These are phyloP conservation scores for Claviceps maximensis DNA, from an alignment of 2,329 filamentous ascomycete genomes.

Conservation along the genomic window DNA sequence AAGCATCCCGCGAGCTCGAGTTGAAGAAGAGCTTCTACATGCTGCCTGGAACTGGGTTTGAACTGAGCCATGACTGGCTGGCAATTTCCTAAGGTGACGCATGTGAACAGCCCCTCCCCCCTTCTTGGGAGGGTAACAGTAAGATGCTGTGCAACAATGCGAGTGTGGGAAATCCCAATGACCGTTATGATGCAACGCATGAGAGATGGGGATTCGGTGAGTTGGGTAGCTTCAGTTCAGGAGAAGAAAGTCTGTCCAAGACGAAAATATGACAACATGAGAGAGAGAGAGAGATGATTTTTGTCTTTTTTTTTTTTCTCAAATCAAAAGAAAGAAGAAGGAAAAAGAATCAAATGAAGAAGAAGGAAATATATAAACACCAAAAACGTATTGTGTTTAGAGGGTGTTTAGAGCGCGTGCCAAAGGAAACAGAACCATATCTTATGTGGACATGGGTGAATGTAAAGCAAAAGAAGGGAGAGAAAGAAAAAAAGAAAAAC, in stretches of 20 bases:
- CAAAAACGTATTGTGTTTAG: neutral
- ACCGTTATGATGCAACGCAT: neutral
- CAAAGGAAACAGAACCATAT: neutral
- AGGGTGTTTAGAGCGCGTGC: neutral
- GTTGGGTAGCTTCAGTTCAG: too few species aligned
- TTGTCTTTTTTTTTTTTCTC: too few species aligned
- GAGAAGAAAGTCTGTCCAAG: neutral
- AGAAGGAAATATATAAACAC: neutral
- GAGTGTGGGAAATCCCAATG: neutral
- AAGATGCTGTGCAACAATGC: slow-evolving; percentile 5
- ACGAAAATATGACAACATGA: neutral
- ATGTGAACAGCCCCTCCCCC: neutral
- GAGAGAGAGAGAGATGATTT: neutral
- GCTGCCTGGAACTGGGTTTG: neutral
- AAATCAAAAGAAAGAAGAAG: neutral
- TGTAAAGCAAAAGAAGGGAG: neutral
- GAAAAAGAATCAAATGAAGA: neutral
- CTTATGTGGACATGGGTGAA: neutral
- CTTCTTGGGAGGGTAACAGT: neutral
- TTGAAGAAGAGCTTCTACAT: neutral
- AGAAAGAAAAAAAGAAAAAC: neutral
- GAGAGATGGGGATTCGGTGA: neutral
- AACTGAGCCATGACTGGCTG: neutral
- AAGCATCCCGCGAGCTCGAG: neutral
- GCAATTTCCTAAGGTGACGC: neutral